Evolutionary conservation across 192 early-diverging fungal species (phyloP).

Genomic region (Oehlia diaphana): DNA sequence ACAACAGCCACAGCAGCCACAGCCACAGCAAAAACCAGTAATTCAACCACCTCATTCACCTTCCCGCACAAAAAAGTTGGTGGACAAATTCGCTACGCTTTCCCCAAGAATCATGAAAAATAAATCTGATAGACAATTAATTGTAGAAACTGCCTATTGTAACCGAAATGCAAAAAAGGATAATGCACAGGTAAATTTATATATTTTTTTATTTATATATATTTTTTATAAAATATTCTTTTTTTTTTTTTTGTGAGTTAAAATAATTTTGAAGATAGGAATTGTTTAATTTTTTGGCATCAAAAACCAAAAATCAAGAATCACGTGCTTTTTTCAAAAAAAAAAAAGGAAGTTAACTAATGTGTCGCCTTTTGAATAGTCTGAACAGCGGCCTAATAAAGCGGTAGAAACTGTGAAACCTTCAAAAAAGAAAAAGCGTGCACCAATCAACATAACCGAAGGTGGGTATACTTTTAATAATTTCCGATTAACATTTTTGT

Average conservation of each 20-base stretch:
- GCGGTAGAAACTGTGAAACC: not conserved
- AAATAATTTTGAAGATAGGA: too few species aligned
- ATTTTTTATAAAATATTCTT: not conserved
- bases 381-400: conserved; percentile 6
- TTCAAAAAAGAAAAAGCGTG: conserved; percentile 27
- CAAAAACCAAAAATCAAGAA: not conserved
- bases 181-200: not conserved
- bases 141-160: conserved; percentile 19
- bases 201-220: not conserved
- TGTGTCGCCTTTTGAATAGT: not conserved
- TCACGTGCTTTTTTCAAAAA: not conserved
- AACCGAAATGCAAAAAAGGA: conserved; percentile 10
- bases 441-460: conserved; percentile 26
- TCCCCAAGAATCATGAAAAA: conserved; percentile 1
- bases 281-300: too few species aligned
- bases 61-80: conserved; percentile 18
- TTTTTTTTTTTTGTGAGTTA: not conserved
- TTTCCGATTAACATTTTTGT: not conserved
- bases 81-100: conserved; percentile 23
- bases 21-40: not conserved
- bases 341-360: not conserved
- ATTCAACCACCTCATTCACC: not conserved
- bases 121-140: conserved; percentile 27
- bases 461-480: not conserved
- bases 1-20: conserved; percentile 11